phyloP scores from a whole-genome alignment of 345 rosid species.

The Abelmoschus esculentus region DNA sequence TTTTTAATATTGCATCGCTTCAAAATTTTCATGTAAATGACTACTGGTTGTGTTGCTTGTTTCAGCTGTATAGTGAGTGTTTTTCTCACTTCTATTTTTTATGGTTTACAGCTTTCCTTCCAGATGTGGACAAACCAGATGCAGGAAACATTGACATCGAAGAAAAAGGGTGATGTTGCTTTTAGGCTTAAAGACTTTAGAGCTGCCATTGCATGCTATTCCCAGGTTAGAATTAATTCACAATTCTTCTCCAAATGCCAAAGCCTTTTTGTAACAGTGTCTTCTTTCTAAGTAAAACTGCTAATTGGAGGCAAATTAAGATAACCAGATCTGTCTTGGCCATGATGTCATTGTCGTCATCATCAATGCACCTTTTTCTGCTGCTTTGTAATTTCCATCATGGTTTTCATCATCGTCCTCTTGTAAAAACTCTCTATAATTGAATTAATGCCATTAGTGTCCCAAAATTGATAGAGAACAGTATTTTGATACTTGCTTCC shows the following conservation, averaged over 20 bases:
- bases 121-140: slow-evolving; percentile 98
- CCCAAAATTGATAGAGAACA: background rate
- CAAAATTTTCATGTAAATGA: background rate
- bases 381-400: background rate
- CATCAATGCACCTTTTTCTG: background rate
- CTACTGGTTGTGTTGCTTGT: background rate
- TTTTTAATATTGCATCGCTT: background rate
- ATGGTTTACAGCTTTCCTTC: slow-evolving; percentile 68
- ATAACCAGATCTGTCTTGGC: background rate
- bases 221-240: slow-evolving; percentile 50
- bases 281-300: background rate
- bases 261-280: background rate
- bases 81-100: slow-evolving; percentile 4
- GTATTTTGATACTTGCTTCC: background rate
- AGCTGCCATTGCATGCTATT: slow-evolving; percentile 61
- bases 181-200: slow-evolving; percentile 67
- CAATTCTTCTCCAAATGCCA: background rate
- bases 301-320: background rate
- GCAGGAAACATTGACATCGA: slow-evolving; percentile 69
- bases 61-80: background rate
- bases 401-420: background rate
- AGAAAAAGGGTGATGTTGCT: slow-evolving; percentile 84
- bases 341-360: too few relatives aligned
- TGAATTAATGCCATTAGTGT: background rate
- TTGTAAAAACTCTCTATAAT: background rate